These are phyloP conservation scores for Phaffia tasmanica DNA, from an alignment of 768 basidiomycete species.

Conservation along the genomic window DNA sequence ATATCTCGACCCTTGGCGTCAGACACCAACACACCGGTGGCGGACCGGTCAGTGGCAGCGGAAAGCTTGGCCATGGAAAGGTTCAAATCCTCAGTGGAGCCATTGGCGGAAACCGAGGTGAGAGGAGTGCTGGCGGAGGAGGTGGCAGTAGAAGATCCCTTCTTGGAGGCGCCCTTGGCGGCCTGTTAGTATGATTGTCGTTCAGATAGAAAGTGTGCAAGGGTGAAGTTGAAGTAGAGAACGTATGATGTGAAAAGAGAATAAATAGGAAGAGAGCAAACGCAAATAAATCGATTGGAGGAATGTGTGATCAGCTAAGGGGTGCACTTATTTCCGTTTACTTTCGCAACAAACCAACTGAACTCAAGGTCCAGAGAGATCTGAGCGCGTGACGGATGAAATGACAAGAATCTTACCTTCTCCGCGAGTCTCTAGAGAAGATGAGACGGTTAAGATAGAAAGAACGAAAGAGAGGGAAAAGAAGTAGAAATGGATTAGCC, in stretches of 20 bases:
- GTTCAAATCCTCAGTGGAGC: constrained; percentile 63
- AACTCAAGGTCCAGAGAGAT: too few species aligned
- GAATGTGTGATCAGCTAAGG: too few species aligned
- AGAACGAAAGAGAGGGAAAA: neutral
- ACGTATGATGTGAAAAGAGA: neutral
- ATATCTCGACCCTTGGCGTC: constrained; percentile 89
- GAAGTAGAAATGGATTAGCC: neutral
- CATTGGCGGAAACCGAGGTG: constrained; percentile 68
- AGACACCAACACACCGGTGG: constrained; percentile 82
- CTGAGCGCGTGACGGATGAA: too few species aligned
- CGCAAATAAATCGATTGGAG: neutral
- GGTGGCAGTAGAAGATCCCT: constrained; percentile 45
- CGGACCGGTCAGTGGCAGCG: constrained; percentile 84
- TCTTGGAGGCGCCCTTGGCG: constrained; percentile 45
- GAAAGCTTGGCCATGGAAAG: constrained; percentile 71
- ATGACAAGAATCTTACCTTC: constrained; percentile 1
- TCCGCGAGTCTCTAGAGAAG: constrained; percentile 5
- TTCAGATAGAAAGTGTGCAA: too few species aligned
- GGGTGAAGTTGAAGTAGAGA: neutral
- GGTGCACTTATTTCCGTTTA: too few species aligned
- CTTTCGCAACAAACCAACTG: too few species aligned
- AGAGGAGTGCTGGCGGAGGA: constrained; percentile 69
- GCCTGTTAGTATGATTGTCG: constrained; percentile 37
- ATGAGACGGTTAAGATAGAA: neutral
- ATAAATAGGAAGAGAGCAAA: neutral